These are phyloP conservation scores for Diaporthe eres DNA, from an alignment of 2,329 filamentous ascomycete genomes.

Conservation along the genomic window DNA sequence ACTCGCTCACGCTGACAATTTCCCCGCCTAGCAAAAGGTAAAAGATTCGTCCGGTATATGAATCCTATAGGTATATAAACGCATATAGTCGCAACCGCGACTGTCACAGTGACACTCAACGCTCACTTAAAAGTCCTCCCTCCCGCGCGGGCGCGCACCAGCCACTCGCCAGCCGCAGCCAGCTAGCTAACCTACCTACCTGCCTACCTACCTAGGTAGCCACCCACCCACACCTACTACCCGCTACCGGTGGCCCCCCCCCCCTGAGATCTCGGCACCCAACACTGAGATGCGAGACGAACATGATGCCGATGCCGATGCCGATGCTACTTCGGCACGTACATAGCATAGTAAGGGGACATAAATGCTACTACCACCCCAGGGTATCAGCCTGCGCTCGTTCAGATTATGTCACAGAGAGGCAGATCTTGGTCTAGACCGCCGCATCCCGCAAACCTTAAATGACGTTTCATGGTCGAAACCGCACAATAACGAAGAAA, in stretches of 20 bases:
- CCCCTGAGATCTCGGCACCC: not conserved
- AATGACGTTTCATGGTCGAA: not conserved
- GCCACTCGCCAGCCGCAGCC: not conserved
- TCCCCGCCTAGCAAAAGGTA: not conserved
- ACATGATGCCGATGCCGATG: not conserved
- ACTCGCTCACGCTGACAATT: not conserved
- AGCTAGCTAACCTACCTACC: too few species aligned
- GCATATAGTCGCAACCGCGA: not conserved
- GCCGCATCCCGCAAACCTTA: not conserved
- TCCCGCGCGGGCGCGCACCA: not conserved
- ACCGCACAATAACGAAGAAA: not conserved
- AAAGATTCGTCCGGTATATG: not conserved
- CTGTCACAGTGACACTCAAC: not conserved
- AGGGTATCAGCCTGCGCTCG: not conserved
- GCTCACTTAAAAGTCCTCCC: not conserved
- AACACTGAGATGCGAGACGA: slow-evolving; percentile 1
- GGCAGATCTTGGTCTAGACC: not conserved
- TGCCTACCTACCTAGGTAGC: too few species aligned
- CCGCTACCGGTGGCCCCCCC: too few species aligned
- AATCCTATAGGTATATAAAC: not conserved
- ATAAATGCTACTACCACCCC: not conserved
- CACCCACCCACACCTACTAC: too few species aligned
- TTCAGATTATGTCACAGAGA: slow-evolving; percentile 13
- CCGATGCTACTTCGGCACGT: not conserved
- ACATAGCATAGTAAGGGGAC: not conserved